A percentile compares a stretch with the other conserved stretches of the same genome.
Evolutionary conservation across 2,329 filamentous ascomycete species (phyloP).

Genomic region (Curvularia sp.): DNA sequence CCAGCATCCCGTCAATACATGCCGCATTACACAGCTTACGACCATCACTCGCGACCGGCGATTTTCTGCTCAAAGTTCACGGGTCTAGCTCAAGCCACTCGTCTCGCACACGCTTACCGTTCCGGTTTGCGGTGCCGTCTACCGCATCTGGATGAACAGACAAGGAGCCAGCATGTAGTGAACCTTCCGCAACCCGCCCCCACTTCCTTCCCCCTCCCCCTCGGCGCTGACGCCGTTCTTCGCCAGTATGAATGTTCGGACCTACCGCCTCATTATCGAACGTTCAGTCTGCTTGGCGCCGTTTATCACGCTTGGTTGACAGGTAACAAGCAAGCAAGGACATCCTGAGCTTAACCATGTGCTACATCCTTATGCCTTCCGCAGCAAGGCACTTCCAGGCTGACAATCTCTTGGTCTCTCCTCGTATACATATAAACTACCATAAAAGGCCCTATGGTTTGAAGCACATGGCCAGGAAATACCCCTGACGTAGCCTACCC

Average conservation of each 20-base stretch:
- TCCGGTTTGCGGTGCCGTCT: conserved; percentile 2
- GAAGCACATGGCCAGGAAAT: background rate
- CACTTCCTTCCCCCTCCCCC: background rate
- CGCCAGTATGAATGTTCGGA: background rate
- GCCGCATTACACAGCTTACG: conserved; percentile 19
- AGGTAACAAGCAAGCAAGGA: background rate
- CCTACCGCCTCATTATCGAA: background rate
- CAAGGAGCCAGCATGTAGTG: conserved; percentile 1
- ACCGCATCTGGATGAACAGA: background rate
- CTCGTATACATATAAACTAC: background rate
- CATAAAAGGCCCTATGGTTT: conserved; percentile 1
- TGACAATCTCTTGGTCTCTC: background rate
- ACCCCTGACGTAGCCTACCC: background rate
- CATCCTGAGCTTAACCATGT: background rate
- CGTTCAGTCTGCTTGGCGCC: background rate
- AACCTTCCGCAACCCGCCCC: background rate
- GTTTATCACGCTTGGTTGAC: background rate
- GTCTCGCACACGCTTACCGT: conserved; percentile 9
- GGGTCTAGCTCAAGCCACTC: conserved; percentile 10
- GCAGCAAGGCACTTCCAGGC: background rate
- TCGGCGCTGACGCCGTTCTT: background rate
- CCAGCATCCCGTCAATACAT: conserved; percentile 32
- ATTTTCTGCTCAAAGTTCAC: conserved; percentile 5
- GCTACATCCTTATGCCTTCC: background rate
- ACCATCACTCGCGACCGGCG: conserved; percentile 4